Conservation (phyloP, 208 protist species). For the Lotmaria passim region DNA sequence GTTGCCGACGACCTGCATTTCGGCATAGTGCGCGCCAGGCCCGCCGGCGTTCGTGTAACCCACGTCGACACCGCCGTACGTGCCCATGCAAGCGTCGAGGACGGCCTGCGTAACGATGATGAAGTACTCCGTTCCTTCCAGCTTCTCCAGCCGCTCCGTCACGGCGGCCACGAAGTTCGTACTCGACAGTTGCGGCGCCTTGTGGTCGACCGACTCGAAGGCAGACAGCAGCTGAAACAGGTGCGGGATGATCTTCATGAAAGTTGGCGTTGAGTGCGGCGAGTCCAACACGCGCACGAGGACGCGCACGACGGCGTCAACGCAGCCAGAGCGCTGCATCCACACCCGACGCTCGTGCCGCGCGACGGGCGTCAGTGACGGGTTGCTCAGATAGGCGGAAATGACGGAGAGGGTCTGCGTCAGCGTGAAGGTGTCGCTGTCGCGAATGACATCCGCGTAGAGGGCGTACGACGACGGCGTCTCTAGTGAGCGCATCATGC, state of each 20-base stretch:
- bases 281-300: constrained; percentile 40
- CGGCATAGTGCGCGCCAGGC: constrained; percentile 17
- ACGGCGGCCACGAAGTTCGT: constrained; percentile 58
- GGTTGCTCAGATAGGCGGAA: constrained; percentile 39
- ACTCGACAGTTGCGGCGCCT: constrained; percentile 49
- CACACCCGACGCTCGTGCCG: constrained; percentile 67
- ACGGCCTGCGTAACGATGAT: constrained; percentile 70
- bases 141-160: constrained; percentile 35
- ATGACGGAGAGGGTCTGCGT: constrained; percentile 56
- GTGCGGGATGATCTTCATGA: constrained; percentile 61
- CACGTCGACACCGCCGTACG: constrained; percentile 37
- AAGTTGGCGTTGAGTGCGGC: constrained; percentile 39
- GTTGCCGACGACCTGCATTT: constrained; percentile 47
- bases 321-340: constrained; percentile 63
- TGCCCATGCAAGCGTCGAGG: constrained; percentile 65
- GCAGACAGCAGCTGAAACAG: constrained; percentile 76
- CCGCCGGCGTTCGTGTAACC: constrained; percentile 19
- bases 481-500: constrained; percentile 63
- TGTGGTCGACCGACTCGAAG: constrained; percentile 66
- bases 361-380: constrained; percentile 25
- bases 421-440: constrained; percentile 36
- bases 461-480: constrained; percentile 50
- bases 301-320: constrained; percentile 59
- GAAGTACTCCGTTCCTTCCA: constrained; percentile 68
- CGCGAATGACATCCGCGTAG: constrained; percentile 57